Evolutionary conservation across 169 alveolate genomes (phyloP).

Genomic region (Cryptosporidium ubiquitum): DNA sequence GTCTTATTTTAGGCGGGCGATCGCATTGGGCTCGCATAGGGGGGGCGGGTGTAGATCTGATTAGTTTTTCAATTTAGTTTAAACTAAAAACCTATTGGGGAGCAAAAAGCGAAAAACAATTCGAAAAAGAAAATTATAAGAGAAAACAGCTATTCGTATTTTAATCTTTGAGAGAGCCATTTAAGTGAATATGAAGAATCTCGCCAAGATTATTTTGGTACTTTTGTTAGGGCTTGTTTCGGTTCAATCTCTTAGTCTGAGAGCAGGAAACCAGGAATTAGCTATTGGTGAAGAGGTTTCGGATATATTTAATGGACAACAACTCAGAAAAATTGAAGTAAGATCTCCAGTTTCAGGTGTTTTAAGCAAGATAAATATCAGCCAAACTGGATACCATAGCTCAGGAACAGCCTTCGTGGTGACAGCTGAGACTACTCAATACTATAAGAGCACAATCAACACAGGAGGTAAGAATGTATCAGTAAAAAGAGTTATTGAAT

Average conservation of each 20-base stretch:
- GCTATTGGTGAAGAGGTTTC: neutral
- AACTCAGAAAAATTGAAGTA: slow-evolving; percentile 42
- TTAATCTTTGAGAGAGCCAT: neutral
- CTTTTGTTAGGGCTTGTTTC: neutral
- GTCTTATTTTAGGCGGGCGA: slow-evolving; percentile 68
- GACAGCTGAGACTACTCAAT: slow-evolving; percentile 33
- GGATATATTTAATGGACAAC: neutral
- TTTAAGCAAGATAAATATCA: slow-evolving; percentile 4
- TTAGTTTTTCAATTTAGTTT: neutral
- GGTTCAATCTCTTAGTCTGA: neutral
- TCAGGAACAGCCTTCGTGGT: slow-evolving; percentile 71
- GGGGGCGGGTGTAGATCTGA: slow-evolving; percentile 74
- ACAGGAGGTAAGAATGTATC: slow-evolving; percentile 46
- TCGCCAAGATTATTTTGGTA: neutral
- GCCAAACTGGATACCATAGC: slow-evolving; percentile 19
- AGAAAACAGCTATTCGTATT: neutral
- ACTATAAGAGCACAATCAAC: slow-evolving; percentile 49
- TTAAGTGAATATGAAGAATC: slow-evolving; percentile 5
- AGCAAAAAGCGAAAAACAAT: slow-evolving; percentile 1
- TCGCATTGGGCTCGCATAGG: slow-evolving; percentile 4
- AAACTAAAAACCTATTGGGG: slow-evolving; percentile 7
- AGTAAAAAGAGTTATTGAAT: slow-evolving; percentile 47
- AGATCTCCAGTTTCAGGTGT: slow-evolving; percentile 68
- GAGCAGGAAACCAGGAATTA: slow-evolving; percentile 5
- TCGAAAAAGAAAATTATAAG: neutral